Evolutionary conservation across 352 stramenopile species (phyloP).

Genomic region (Phytophthora citrophthora): DNA sequence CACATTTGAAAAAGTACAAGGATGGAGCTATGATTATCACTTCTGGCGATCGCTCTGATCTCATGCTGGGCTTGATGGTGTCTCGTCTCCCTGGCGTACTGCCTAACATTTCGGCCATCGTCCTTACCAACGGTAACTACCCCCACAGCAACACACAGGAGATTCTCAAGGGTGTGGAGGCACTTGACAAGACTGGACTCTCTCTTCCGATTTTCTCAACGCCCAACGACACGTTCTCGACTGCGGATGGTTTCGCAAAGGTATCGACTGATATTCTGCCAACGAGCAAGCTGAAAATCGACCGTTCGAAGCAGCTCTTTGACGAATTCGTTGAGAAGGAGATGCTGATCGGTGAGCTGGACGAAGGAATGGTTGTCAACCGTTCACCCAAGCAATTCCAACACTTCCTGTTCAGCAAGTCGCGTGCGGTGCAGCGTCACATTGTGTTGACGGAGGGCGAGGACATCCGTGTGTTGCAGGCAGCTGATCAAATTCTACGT

Average conservation of each 20-base stretch:
- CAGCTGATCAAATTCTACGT: constrained; percentile 74
- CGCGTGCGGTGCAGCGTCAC: constrained; percentile 68
- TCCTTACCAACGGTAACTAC: constrained; percentile 81
- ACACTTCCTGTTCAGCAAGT: constrained; percentile 84
- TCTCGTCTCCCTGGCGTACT: constrained; percentile 75
- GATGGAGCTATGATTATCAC: constrained; percentile 79
- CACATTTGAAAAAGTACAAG: constrained; percentile 80
- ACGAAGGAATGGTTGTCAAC: constrained; percentile 64
- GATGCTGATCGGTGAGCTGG: constrained; percentile 67
- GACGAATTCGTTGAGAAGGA: constrained; percentile 74
- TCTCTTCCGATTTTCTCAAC: constrained; percentile 82
- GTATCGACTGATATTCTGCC: constrained; percentile 77
- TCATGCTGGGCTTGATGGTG: constrained; percentile 72
- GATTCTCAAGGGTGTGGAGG: constrained; percentile 72
- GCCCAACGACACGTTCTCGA: constrained; percentile 69
- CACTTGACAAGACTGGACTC: constrained; percentile 66
- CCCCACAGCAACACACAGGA: constrained; percentile 76
- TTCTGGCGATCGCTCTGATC: constrained; percentile 74
- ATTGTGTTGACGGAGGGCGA: constrained; percentile 88
- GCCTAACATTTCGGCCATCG: constrained; percentile 70
- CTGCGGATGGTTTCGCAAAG: constrained; percentile 57
- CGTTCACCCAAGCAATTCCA: constrained; percentile 87
- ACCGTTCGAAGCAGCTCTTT: constrained; percentile 68
- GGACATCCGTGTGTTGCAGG: constrained; percentile 82
- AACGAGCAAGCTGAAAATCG: constrained; percentile 73